Evolutionary conservation across 2,329 filamentous ascomycete genomes (phyloP).

Genomic region (Hymenoscyphus occultus): DNA sequence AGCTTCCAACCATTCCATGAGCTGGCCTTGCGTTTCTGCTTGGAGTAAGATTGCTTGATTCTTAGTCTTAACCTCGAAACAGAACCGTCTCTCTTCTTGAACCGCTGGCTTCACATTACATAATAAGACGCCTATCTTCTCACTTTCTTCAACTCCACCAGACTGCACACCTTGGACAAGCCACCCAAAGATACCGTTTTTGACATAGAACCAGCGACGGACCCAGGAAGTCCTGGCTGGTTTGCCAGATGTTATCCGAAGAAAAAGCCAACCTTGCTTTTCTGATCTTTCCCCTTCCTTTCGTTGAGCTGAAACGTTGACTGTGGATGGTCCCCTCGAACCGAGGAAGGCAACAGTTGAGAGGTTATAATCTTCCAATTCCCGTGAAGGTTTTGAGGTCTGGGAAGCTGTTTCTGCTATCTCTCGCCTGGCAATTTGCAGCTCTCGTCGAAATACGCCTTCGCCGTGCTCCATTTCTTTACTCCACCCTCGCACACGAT

Average conservation of each 20-base stretch:
- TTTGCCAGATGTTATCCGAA: slow-evolving; percentile 79
- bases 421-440: slow-evolving; percentile 74
- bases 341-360: slow-evolving; percentile 88
- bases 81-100: slow-evolving; percentile 90
- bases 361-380: slow-evolving; percentile 87
- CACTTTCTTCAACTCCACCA: slow-evolving; percentile 87
- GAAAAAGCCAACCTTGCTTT: slow-evolving; percentile 93
- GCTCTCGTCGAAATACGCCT: slow-evolving; percentile 74
- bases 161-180: slow-evolving; percentile 76
- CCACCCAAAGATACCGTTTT: slow-evolving; percentile 94
- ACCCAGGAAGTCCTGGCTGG: slow-evolving; percentile 88
- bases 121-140: slow-evolving; percentile 90
- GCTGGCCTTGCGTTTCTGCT: slow-evolving; percentile 84
- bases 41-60: slow-evolving; percentile 86
- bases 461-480: slow-evolving; percentile 94
- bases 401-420: slow-evolving; percentile 75
- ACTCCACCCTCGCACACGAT: slow-evolving; percentile 87
- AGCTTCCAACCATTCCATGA: slow-evolving; percentile 91
- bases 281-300: slow-evolving; percentile 55
- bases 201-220: slow-evolving; percentile 91
- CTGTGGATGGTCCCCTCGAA: slow-evolving; percentile 60
- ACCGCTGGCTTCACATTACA: slow-evolving; percentile 91
- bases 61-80: slow-evolving; percentile 98
- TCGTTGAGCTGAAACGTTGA: slow-evolving; percentile 45
- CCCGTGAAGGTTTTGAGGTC: slow-evolving; percentile 75